Base-by-base conservation (phyloP, 2,329 filamentous ascomycete species). In the Microascus cirrosus region DNA sequence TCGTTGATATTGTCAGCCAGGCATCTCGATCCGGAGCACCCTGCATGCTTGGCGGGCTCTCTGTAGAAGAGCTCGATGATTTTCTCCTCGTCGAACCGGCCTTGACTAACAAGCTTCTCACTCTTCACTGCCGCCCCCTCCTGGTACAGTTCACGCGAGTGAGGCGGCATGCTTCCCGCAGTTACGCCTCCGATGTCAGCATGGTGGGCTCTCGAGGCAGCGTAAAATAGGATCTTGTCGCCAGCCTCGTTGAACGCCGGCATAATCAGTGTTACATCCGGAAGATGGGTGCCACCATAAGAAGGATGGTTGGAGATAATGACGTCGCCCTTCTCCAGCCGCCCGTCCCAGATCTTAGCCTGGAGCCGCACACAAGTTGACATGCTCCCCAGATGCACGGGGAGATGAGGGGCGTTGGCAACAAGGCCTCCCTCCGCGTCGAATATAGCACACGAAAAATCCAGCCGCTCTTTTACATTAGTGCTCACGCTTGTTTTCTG, bases 121-220 rank as follows among this genome's bases (percentile, higher is more conserved):
- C 80, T 82, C 62, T 80, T 79, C 59, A 85, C 85, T 1, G 81
- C 77, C 2, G 83, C 83, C 2, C 83, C 83, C 68, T 86, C 83
- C 65, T 85, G 80, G 64, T 73, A 85, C 8, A 85, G 70, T 62
- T 84, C 82, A 36, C 81, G 77, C 0, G 85, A 89, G 62, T 88
- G 82, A 5, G 87, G 85, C 0, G 89, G 89, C 89, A 93, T 93
- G 2, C 85, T 89, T 0, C 89, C 89, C 0, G 89, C 88, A 1
- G 90, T 77, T 53, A 91, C 90, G 10, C 89, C 89, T 13, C 89
- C 89, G 62, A 93, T 92, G 65, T 93, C 89, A n/a, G 89, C 89
- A 65, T 93, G 89, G 64, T 93, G 89, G 0, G 88, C 89, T 58
- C 88, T 80, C 2, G 86, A 90, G 0, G 89, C 89, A 1, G 90